Evolutionary conservation across 2,329 filamentous ascomycete species (phyloP).

Genomic region (Fusarium caatingaense): DNA sequence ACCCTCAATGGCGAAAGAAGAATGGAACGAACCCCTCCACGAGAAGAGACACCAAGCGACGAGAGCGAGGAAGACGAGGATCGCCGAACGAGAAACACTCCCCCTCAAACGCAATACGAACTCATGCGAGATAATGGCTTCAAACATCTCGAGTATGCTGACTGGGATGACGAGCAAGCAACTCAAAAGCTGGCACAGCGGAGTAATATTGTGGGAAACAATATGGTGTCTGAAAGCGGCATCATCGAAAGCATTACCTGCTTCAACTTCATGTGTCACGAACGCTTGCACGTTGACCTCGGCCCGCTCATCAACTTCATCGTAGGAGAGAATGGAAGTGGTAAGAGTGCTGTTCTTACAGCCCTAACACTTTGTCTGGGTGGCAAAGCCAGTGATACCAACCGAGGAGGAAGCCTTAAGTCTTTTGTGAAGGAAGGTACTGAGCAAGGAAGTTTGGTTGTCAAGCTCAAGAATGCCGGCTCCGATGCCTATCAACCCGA

Average conservation of each 20-base stretch:
- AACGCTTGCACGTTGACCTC: slow-evolving; percentile 82
- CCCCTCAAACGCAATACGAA: slow-evolving; percentile 70
- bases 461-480: slow-evolving; percentile 92
- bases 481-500: slow-evolving; percentile 85
- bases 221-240: slow-evolving; percentile 81
- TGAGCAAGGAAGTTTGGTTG: slow-evolving; percentile 79
- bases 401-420: slow-evolving; percentile 89
- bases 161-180: slow-evolving; percentile 70
- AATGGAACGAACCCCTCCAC: slow-evolving; percentile 25
- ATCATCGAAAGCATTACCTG: slow-evolving; percentile 90
- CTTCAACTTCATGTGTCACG: slow-evolving; percentile 97
- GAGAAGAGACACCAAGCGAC: slow-evolving; percentile 43
- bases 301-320: slow-evolving; percentile 98
- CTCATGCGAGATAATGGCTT: slow-evolving; percentile 69
- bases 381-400: slow-evolving; percentile 91
- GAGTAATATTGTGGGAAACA: slow-evolving; percentile 67
- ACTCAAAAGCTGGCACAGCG: slow-evolving; percentile 71
- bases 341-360: slow-evolving; percentile 95
- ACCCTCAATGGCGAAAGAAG: slow-evolving; percentile 42
- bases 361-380: slow-evolving; percentile 95
- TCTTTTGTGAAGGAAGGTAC: slow-evolving; percentile 90
- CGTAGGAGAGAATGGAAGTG: slow-evolving; percentile 96
- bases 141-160: slow-evolving; percentile 65
- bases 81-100: slow-evolving; percentile 47
- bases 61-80: slow-evolving; percentile 49